Evolutionary conservation across 192 early-diverging fungal species (phyloP).

Genomic region (Backusella liffmaniae): DNA sequence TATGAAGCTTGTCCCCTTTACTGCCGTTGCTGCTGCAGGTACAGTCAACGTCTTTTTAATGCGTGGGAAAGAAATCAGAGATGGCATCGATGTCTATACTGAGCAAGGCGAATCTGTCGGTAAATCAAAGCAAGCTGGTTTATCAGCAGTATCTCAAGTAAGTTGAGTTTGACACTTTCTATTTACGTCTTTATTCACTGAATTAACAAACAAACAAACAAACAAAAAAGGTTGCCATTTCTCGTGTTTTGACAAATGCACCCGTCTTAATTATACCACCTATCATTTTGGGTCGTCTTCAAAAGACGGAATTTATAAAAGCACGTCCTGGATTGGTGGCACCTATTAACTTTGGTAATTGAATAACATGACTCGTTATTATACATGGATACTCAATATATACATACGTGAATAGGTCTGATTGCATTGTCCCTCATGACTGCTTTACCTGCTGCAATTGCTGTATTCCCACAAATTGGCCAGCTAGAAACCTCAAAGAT

Average conservation of each 20-base stretch:
- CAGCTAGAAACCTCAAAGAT: conserved; percentile 54
- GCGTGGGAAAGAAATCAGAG: conserved; percentile 78
- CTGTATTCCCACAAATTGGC: conserved; percentile 74
- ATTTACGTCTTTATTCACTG: not conserved
- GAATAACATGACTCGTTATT: not conserved
- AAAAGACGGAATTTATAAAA: conserved; percentile 58
- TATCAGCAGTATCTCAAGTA: conserved; percentile 63
- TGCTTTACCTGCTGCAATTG: conserved; percentile 76
- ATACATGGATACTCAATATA: not conserved
- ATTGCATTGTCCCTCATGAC: conserved; percentile 70
- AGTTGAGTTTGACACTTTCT: not conserved
- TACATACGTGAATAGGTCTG: conserved; percentile 33
- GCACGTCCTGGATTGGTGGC: conserved; percentile 48
- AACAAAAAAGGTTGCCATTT: conserved; percentile 61
- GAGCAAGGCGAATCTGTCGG: conserved; percentile 63
- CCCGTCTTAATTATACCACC: conserved; percentile 74
- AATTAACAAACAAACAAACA: not conserved
- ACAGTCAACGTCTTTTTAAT: conserved; percentile 83
- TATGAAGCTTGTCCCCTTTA: conserved; percentile 64
- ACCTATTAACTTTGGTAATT: conserved; percentile 64
- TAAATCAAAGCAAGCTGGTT: conserved; percentile 65
- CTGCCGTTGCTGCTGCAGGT: conserved; percentile 78
- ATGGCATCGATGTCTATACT: conserved; percentile 76
- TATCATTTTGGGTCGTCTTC: conserved; percentile 64
- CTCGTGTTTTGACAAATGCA: conserved; percentile 69